phyloP scores from a whole-genome alignment of 768 basidiomycete species.

The Lactifluus hygrophoroides region DNA sequence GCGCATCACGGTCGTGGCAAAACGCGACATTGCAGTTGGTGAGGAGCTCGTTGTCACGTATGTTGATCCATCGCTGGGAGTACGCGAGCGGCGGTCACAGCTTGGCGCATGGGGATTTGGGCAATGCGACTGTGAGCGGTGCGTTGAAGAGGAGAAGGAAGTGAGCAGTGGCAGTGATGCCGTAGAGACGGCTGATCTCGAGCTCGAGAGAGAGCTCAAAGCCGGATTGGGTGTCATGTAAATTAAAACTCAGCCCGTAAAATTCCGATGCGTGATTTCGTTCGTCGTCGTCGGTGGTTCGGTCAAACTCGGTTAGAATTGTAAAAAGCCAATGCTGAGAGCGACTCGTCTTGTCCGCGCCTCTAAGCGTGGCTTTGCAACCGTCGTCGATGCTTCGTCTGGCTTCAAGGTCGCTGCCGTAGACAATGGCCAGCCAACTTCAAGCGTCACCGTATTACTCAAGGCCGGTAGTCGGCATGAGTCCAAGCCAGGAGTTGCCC shows the following conservation, averaged over 20 bases:
- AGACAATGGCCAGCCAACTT: constrained; percentile 76
- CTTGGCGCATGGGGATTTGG: constrained; percentile 72
- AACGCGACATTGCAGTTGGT: constrained; percentile 49
- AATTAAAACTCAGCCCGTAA: neutral
- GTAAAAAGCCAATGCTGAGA: too few species aligned
- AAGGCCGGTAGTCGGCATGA: constrained; percentile 91
- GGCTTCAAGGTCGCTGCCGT: constrained; percentile 74
- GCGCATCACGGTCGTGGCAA: constrained; percentile 69
- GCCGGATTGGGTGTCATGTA: constrained; percentile 48
- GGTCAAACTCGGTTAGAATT: neutral
- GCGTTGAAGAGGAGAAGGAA: constrained; percentile 44
- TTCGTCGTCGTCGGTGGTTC: too few species aligned
- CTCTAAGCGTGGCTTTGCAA: constrained; percentile 61
- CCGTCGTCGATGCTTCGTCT: constrained; percentile 69
- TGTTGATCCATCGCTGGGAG: constrained; percentile 52
- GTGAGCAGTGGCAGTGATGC: neutral
- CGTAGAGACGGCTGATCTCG: constrained; percentile 29
- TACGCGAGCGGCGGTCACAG: constrained; percentile 40
- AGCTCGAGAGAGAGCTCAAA: constrained; percentile 53
- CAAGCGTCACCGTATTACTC: constrained; percentile 81
- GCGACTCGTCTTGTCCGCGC: constrained; percentile 15
- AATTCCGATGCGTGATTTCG: neutral
- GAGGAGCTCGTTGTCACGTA: constrained; percentile 77
- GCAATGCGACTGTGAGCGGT: constrained; percentile 58
- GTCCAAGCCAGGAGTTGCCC: constrained; percentile 81